Percentiles rank a stretch among this genome's conserved stretches.
These are phyloP conservation scores for Exobasidium cylindrosporum DNA, from an alignment of 1,284 basidiomycete species.

Conservation along the genomic window DNA sequence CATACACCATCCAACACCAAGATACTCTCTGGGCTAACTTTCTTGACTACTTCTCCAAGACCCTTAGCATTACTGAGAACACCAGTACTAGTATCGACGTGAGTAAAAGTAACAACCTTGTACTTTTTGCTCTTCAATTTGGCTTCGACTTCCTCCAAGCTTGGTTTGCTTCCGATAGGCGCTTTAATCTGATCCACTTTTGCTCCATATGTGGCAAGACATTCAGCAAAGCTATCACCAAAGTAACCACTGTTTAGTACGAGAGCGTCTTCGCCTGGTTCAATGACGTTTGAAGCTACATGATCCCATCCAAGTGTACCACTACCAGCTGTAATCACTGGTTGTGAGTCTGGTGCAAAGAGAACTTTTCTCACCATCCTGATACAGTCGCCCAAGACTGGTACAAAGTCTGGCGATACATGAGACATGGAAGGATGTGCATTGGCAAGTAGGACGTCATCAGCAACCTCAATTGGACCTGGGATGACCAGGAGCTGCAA, in stretches of 20 bases:
- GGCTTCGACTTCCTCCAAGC: constrained; percentile 64
- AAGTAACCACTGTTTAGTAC: constrained; percentile 64
- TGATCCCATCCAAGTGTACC: constrained; percentile 87
- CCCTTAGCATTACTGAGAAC: constrained; percentile 82
- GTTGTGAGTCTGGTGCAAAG: constrained; percentile 62
- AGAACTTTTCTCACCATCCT: constrained; percentile 65
- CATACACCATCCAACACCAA: constrained; percentile 89
- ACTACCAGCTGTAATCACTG: constrained; percentile 81
- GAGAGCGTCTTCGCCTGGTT: constrained; percentile 74
- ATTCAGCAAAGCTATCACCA: constrained; percentile 52
- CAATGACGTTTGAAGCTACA: constrained; percentile 68
- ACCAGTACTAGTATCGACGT: constrained; percentile 66
- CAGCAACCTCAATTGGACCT: constrained; percentile 75
- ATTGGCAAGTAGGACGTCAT: constrained; percentile 64
- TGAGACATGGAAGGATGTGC: constrained; percentile 61
- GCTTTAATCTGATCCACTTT: constrained; percentile 83
- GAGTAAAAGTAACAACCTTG: constrained; percentile 88
- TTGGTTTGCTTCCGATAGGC: constrained; percentile 74
- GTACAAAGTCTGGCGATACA: constrained; percentile 83
- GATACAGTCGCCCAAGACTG: constrained; percentile 84
- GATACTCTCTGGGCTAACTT: constrained; percentile 80
- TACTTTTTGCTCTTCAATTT: constrained; percentile 78
- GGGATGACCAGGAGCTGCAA: constrained; percentile 62
- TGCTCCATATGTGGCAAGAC: constrained; percentile 74
- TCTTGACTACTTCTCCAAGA: constrained; percentile 71